Base-by-base conservation (phyloP, 148 eudicot genomes). In the Rhododendron molle region DNA sequence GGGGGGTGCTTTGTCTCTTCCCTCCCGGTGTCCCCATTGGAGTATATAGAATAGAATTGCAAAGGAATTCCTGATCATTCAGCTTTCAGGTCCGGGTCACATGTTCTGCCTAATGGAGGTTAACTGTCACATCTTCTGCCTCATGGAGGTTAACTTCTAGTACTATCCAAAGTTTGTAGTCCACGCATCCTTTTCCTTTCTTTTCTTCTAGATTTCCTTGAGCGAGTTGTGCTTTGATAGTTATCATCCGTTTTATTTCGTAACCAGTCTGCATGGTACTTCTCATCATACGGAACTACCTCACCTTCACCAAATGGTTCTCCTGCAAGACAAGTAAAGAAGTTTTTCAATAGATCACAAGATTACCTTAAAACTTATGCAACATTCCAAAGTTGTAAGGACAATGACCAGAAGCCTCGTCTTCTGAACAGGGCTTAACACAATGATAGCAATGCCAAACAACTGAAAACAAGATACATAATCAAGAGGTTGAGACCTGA, bases 251-350 rank as follows among this genome's bases (percentile, higher is more conserved):
- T 54, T 81, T 58, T 81, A 65, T 84, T 84, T 65, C 72, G 84
- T 50, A 80, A 44, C 88, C 90, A 88, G 58, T 86, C 85, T 1
- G 44, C 71, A 26, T 88, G 88, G 87, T 83, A 83, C 86, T 79
- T 86, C 18, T 88, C 90, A 10, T 88, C 85, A 58, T 88, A 88
- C 20, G 82, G 71, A 83, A 84, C 86, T 74, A 88, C 86, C 18
- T 86, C 71, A 43, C 90, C 90, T 58, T 80, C 86, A 32, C 80
- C 67, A 88, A 67, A 86, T 80, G 90, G 88, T 80, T 88, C 90
- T 81, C 90, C 90, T 88, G 79, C 20, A 16, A 69, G 38, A 82
- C n/a, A 71, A 47, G 65, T 47, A 78, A 62, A 40, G 81, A 18
- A 15, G 21, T 52, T 67, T 32, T 71, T 7, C 4, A 10, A 36